Conservation (phyloP, 2,329 filamentous ascomycete genomes). For the Metarhizium humberi region DNA sequence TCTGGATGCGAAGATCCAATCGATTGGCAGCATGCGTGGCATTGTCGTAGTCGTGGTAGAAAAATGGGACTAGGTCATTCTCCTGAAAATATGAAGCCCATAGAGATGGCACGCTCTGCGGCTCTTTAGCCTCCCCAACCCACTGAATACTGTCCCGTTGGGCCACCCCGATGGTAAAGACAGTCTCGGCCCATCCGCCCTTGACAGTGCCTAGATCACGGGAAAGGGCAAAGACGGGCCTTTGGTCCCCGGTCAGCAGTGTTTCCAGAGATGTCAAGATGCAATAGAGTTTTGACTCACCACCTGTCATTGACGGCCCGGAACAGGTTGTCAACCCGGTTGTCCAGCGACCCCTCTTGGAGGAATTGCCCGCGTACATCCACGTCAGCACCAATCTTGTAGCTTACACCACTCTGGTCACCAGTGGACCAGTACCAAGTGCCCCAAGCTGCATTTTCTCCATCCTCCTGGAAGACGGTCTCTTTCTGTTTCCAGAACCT, state of each 20-base stretch:
- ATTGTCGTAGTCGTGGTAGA: conserved; percentile 63
- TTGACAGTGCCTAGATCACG: conserved; percentile 45
- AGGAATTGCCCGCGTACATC: conserved; percentile 60
- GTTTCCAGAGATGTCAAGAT: neutral
- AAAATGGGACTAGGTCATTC: conserved; percentile 57
- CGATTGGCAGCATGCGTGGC: conserved; percentile 47
- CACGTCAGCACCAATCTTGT: conserved; percentile 59
- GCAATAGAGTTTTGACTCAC: conserved; percentile 13
- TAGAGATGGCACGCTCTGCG: conserved; percentile 57
- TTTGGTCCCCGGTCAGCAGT: neutral
- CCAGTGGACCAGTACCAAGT: conserved; percentile 67
- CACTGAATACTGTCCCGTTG: conserved; percentile 72
- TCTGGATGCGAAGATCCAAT: conserved; percentile 61
- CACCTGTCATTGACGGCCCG: conserved; percentile 28
- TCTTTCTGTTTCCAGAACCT: conserved; percentile 52
- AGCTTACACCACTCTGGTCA: conserved; percentile 42
- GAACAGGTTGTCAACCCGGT: conserved; percentile 55
- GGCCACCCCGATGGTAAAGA: conserved; percentile 70
- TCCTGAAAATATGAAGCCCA: conserved; percentile 63
- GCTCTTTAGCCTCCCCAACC: conserved; percentile 54
- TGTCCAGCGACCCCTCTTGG: conserved; percentile 49
- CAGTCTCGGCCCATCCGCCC: conserved; percentile 29
- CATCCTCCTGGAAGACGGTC: conserved; percentile 55
- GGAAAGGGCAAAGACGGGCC: conserved; percentile 75
- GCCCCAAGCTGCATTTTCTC: conserved; percentile 73